A percentile compares a stretch with the other conserved stretches of the same genome.
Evolutionary conservation across 169 alveolate genomes (phyloP).

Genomic region (Plasmodium inui): DNA sequence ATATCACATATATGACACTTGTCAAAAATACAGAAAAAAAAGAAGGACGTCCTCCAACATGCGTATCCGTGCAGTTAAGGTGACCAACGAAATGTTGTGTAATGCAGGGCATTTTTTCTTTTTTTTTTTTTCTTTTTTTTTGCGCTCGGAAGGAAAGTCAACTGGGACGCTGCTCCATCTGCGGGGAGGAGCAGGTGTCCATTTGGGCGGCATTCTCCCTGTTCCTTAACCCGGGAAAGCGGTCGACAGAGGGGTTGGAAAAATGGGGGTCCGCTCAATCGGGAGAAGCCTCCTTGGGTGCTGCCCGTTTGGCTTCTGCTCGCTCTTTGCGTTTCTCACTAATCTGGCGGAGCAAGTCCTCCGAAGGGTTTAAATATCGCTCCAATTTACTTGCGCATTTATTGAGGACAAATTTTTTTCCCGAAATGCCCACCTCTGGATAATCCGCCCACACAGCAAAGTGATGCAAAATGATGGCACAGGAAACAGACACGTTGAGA

Average conservation of each 20-base stretch:
- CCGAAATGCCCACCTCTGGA: conserved; percentile 10
- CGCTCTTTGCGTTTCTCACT: background rate
- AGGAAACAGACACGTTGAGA: conserved; percentile 92
- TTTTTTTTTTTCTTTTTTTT: no score
- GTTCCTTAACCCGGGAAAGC: background rate
- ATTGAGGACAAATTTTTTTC: conserved; percentile 44
- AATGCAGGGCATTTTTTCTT: background rate
- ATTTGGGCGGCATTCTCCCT: background rate
- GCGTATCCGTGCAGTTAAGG: background rate
- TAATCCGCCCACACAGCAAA: conserved; percentile 84
- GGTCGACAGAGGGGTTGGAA: background rate
- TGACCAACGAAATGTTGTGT: background rate
- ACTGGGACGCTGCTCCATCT: background rate
- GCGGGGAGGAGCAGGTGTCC: background rate
- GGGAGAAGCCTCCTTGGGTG: background rate
- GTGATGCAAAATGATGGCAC: conserved; percentile 91
- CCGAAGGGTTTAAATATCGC: conserved; percentile 47
- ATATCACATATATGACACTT: background rate
- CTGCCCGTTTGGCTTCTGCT: background rate
- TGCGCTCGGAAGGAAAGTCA: background rate
- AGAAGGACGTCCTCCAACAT: background rate
- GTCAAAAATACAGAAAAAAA: background rate
- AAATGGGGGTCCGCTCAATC: background rate
- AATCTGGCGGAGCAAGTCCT: conserved; percentile 18
- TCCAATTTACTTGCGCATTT: conserved; percentile 38